Evolutionary conservation across 768 basidiomycete species (phyloP).

Genomic region (Lactarius tabidus): DNA sequence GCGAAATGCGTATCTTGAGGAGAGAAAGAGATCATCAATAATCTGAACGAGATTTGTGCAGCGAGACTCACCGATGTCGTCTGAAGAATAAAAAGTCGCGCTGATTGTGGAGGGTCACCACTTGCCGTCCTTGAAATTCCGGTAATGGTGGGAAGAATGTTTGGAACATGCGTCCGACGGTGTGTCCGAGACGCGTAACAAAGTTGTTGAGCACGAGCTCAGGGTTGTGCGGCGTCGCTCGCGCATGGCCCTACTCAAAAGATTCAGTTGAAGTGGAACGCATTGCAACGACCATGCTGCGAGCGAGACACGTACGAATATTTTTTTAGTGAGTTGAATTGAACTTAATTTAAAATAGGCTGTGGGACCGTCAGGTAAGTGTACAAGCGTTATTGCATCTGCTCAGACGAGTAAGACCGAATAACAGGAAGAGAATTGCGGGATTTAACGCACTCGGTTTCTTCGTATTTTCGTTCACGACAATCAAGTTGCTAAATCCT

Average conservation of each 20-base stretch:
- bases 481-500: conserved; percentile 82
- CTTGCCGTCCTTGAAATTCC: conserved; percentile 94
- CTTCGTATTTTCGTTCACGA: conserved; percentile 95
- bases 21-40: not conserved
- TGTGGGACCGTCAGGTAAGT: conserved; percentile 89
- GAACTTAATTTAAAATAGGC: conserved; percentile 95
- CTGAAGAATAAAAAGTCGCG: conserved; percentile 98
- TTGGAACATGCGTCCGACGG: conserved; percentile 93
- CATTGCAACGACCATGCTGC: not conserved
- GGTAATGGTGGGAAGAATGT: conserved; percentile 93
- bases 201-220: conserved; percentile 95
- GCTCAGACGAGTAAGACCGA: conserved; percentile 7
- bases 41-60: conserved; percentile 7
- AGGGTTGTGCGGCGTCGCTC: conserved; percentile 88
- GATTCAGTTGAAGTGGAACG: not conserved
- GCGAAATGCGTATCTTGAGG: conserved; percentile 79
- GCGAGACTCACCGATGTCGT: conserved; percentile 69
- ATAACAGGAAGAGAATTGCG: conserved; percentile 2
- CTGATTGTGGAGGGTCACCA: conserved; percentile 95
- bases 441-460: conserved; percentile 65
- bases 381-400: conserved; percentile 92
- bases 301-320: conserved; percentile 54
- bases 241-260: conserved; percentile 72
- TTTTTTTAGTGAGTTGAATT: conserved; percentile 78
- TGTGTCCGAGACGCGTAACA: conserved; percentile 88